Evolutionary conservation across 1,284 basidiomycete species (phyloP).

Genomic region (Cryptococcus sp.): DNA sequence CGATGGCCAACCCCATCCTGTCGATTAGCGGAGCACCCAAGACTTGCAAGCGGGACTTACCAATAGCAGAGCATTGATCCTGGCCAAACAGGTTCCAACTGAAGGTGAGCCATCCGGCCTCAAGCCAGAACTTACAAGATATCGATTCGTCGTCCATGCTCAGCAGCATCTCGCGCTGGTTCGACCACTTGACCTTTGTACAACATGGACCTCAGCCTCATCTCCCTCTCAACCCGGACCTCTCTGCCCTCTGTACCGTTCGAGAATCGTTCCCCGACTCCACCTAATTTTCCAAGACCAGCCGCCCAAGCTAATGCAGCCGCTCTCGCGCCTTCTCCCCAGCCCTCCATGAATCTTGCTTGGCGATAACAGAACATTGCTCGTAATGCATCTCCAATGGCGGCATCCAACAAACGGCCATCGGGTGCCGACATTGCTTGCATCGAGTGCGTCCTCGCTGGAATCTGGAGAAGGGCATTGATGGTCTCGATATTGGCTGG

Average conservation of each 20-base stretch:
- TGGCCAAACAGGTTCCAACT: slow-evolving; percentile 39
- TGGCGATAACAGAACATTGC: slow-evolving; percentile 17
- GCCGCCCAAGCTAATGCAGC: slow-evolving; percentile 24
- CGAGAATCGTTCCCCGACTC: slow-evolving; percentile 23
- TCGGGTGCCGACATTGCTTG: slow-evolving; percentile 28
- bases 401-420: slow-evolving; percentile 32
- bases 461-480: slow-evolving; percentile 17
- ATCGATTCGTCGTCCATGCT: slow-evolving; percentile 33
- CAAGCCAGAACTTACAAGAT: slow-evolving; percentile 32
- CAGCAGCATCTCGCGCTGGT: slow-evolving; percentile 14
- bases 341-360: slow-evolving; percentile 37
- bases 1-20: slow-evolving; percentile 24
- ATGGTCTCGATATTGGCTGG: slow-evolving; percentile 5
- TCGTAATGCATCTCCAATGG: slow-evolving; percentile 27
- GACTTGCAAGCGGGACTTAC: slow-evolving; percentile 4
- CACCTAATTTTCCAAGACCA: slow-evolving; percentile 33
- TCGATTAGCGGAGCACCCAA: neutral
- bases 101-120: neutral
- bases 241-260: slow-evolving; percentile 3
- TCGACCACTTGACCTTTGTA: slow-evolving; percentile 24
- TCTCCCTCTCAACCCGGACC: slow-evolving; percentile 15
- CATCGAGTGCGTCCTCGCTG: slow-evolving; percentile 16
- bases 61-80: slow-evolving; percentile 17
- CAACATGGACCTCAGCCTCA: slow-evolving; percentile 15
- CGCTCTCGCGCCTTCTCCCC: slow-evolving; percentile 24